Base-by-base conservation (phyloP, 1,139 yeast species). In the Pichia sp. region DNA sequence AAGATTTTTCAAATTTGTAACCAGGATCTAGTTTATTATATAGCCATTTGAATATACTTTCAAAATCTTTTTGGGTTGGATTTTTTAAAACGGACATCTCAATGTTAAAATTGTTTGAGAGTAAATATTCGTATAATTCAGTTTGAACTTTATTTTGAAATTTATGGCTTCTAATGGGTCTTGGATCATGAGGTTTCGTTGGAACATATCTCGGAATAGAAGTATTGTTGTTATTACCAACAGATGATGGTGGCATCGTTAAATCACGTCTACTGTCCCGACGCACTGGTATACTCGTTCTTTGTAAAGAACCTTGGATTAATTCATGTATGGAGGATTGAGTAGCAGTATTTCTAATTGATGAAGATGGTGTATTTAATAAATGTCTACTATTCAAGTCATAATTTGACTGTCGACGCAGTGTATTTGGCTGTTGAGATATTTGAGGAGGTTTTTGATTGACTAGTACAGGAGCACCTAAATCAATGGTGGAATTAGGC, bases 1-100 rank as follows among this genome's bases (percentile, higher is more conserved):
- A 75, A 16, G 85, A 72, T 59, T 76, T 79, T 26, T 79, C 73
- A 61, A 87, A 87, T 53, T 71, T 71, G 63, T 85, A 84, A 40
- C 84, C 83, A 0, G 96, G 96, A 62, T 90, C 97, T 38, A 88
- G 68, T 56, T 80, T 76, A 54, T 72, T 74, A 65, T 86, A 88
- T 24, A 89, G 68, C 74, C 89, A 90, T 63, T 85, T 85, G 67
- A 89, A 89, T 20, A 89, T 80, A 44, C 77, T 63, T 12, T 80
- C 80, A 65, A 89, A 89, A 58, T 87, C 96, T 62, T 85, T 86
- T 60, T 89, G 97, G 0, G 96, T 88, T 9, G 97, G 97, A 55
- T 77, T 80, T 55, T 73, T 75, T 50, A 89, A 69, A 1, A 88
- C 78, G 60, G 80, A 81, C 72, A 82, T 82, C 52, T 84, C 90